Percentiles rank a stretch among this genome's conserved stretches.
Conservation (phyloP, 495 filamentous ascomycete species). For the Paragyromitra xinjiangensis region DNA sequence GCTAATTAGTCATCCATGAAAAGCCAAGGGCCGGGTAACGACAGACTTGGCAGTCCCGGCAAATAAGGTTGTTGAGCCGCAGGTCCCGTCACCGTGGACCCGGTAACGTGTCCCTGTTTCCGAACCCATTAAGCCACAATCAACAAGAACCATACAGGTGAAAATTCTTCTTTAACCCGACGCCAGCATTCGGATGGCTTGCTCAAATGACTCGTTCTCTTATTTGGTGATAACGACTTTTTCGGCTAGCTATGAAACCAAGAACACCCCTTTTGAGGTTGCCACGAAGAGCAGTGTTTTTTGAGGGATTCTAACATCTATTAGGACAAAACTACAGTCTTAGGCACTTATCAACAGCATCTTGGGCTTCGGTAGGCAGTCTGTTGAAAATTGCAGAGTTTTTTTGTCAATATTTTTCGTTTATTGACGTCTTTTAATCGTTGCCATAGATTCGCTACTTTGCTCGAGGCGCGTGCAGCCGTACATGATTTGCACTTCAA, state of each 20-base stretch:
- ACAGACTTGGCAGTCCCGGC: slow-evolving; percentile 15
- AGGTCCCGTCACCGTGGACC: slow-evolving; percentile 47
- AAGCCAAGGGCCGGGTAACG: slow-evolving; percentile 32
- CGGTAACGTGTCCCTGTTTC: slow-evolving; percentile 49
- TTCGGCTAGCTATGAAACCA: slow-evolving; percentile 15
- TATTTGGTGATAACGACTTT: slow-evolving; percentile 4
- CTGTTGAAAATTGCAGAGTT: slow-evolving; percentile 6
- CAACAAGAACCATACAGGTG: slow-evolving; percentile 34
- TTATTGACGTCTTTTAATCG: slow-evolving; percentile 16
- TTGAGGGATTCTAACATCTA: slow-evolving; percentile 23
- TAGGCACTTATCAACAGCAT: slow-evolving; percentile 10
- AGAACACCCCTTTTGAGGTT: slow-evolving; percentile 33
- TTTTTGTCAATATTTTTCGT: slow-evolving; percentile 10
- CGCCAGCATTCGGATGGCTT: neutral
- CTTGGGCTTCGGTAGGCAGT: slow-evolving; percentile 5
- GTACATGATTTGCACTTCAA: neutral
- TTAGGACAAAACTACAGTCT: neutral
- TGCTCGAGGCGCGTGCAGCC: slow-evolving; percentile 1
- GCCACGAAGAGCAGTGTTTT: neutral
- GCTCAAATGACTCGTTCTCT: neutral
- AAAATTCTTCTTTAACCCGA: slow-evolving; percentile 23
- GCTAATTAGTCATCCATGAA: slow-evolving; percentile 22
- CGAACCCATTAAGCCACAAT: slow-evolving; percentile 43
- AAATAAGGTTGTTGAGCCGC: slow-evolving; percentile 49
- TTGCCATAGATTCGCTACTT: slow-evolving; percentile 13